phyloP scores from a whole-genome alignment of 148 eudicot genomes.

The Nyssa sinensis region DNA sequence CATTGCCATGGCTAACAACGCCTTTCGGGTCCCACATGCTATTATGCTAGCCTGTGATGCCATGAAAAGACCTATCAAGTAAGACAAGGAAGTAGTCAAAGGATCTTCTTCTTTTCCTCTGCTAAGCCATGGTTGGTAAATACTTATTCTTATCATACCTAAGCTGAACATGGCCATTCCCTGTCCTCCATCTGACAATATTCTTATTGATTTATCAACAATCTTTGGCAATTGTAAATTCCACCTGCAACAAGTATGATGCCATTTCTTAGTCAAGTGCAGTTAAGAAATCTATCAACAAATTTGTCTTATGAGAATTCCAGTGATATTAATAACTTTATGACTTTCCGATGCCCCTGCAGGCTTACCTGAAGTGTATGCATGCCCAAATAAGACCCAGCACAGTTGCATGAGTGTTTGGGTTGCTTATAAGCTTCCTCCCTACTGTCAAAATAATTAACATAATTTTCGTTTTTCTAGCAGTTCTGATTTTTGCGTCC shows the following conservation, averaged over 20 bases:
- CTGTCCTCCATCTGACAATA: slow-evolving; percentile 51
- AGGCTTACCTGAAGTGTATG: slow-evolving; percentile 45
- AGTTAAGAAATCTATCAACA: too few relatives aligned
- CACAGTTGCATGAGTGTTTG: slow-evolving; percentile 47
- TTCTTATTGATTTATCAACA: slow-evolving; percentile 34
- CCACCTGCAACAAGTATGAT: slow-evolving; percentile 34
- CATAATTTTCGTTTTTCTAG: slow-evolving; percentile 19
- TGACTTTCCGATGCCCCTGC: slow-evolving; percentile 8
- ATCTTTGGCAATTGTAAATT: slow-evolving; percentile 40
- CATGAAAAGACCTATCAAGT: slow-evolving; percentile 46
- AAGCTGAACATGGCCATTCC: slow-evolving; percentile 75
- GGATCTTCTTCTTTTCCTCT: too few relatives aligned
- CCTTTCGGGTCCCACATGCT: slow-evolving; percentile 40
- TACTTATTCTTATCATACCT: slow-evolving; percentile 29
- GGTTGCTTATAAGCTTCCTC: slow-evolving; percentile 43
- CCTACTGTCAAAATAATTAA: slow-evolving; percentile 30
- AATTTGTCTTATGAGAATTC: too few relatives aligned
- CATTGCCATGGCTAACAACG: slow-evolving; percentile 33
- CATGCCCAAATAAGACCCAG: slow-evolving; percentile 44
- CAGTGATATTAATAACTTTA: too few relatives aligned
- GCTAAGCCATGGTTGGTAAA: too few relatives aligned
- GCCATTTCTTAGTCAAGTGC: background rate
- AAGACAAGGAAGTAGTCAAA: slow-evolving; percentile 1
- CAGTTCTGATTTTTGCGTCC: slow-evolving; percentile 12
- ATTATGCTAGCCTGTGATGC: slow-evolving; percentile 43